A percentile compares a stretch with the other conserved stretches of the same genome.
These are phyloP conservation scores for Bauhinia variegata DNA, from an alignment of 306 rosid species.

Conservation along the genomic window DNA sequence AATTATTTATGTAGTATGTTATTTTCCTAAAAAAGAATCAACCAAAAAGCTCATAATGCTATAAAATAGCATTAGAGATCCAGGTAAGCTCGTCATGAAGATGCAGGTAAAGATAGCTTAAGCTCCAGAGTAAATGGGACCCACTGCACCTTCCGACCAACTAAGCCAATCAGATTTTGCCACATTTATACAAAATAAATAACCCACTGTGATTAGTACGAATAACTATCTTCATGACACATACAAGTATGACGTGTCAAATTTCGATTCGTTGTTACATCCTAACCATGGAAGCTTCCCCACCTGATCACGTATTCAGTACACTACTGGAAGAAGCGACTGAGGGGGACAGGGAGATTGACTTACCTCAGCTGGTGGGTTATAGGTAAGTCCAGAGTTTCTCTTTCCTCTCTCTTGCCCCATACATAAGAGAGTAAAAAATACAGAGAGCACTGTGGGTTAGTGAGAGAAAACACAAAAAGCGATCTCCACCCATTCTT, in stretches of 20 bases:
- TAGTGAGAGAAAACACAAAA: not conserved
- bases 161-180: slow-evolving; percentile 22
- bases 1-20: too few relatives aligned
- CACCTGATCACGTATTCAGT: slow-evolving; percentile 18
- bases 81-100: not conserved
- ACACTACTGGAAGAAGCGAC: not conserved
- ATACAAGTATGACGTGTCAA: slow-evolving; percentile 7
- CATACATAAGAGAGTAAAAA: slow-evolving; percentile 20
- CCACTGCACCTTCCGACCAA: slow-evolving; percentile 33
- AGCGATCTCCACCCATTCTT: not conserved
- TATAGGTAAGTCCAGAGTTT: not conserved
- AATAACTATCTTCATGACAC: slow-evolving; percentile 5
- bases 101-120: not conserved
- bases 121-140: slow-evolving; percentile 17
- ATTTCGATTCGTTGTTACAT: slow-evolving; percentile 8
- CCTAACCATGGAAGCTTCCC: slow-evolving; percentile 43
- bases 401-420: not conserved
- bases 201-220: not conserved
- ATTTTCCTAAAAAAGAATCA: too few relatives aligned
- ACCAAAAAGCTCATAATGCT: not conserved
- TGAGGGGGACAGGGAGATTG: not conserved
- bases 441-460: not conserved
- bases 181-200: slow-evolving; percentile 22
- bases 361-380: not conserved
- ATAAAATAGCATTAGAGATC: not conserved